Evolutionary conservation across 805 yeast genomes (phyloP), one percentile per base, ranked within the genome.

Genomic region (Lachancea cidri): DNA sequence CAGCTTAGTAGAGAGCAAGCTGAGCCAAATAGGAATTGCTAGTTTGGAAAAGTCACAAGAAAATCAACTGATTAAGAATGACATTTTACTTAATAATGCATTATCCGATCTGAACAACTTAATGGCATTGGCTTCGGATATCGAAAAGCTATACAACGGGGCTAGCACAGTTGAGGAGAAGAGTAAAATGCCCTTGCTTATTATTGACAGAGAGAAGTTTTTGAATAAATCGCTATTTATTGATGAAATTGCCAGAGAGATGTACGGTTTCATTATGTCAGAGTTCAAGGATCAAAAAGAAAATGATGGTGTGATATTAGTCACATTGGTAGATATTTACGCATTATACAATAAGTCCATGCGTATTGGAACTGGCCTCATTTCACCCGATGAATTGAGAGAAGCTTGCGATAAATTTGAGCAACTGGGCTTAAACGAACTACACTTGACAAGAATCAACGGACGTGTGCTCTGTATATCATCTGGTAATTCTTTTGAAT

Each of bases 101-200:
- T 63, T 89, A 30, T 81, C 79, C 33, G 96, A 87, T 59, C 64
- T 89, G 35, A 81, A 83, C 46, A 80, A 81, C 33, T 66, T 88
- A 39, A 81, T 86, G 81, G 71, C 77, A n/a, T 76, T 84, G 50
- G 94, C 89, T 2, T 76, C 76, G 48, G 89, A 87, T 44, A 72
- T 89, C 38, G 74, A 82, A 17, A 64, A 68, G 29, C 60, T 88
- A 20, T 81, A 74, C 17, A 60, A 63, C 36, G 51, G 60, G 3
- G 57, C 65, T 43, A 65, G 64, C 6, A 44, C 50, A 16, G 43
- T 39, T 25, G 45, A 43, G 9, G 34, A 43, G 9, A 49, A 47
- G n/a, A 43, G 24, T 41, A 52, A 35, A 24, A 32, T 46, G 24
- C 54, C 59, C 4, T 33, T 47, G 4, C 44, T 65, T 5, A 57